Evolutionary conservation across 2,329 filamentous ascomycete species (phyloP).

Genomic region (Colletotrichum sp.): DNA sequence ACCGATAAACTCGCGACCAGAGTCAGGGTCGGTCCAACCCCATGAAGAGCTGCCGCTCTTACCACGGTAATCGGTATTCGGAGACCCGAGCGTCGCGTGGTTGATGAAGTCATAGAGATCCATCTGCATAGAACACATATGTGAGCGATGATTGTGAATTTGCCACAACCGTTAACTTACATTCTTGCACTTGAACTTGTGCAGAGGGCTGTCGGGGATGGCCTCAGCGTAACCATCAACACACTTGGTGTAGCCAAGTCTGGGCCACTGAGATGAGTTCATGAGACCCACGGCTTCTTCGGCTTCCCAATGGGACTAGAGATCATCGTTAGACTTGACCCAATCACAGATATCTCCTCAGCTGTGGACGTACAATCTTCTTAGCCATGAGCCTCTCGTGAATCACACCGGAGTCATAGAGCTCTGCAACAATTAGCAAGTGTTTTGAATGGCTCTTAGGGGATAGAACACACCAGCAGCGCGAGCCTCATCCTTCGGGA

Average conservation of each 20-base stretch:
- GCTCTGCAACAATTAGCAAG: slow-evolving; percentile 6
- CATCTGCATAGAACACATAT: slow-evolving; percentile 24
- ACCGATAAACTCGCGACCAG: slow-evolving; percentile 31
- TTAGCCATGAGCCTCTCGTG: slow-evolving; percentile 25
- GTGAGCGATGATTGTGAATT: background rate
- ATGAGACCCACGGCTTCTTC: slow-evolving; percentile 23
- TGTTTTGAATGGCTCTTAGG: fast-evolving
- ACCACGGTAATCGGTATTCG: slow-evolving; percentile 24
- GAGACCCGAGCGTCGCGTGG: slow-evolving; percentile 55
- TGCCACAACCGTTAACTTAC: background rate
- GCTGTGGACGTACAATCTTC: slow-evolving; percentile 14
- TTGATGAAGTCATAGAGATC: slow-evolving; percentile 60
- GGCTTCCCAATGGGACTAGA: slow-evolving; percentile 20
- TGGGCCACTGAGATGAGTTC: slow-evolving; percentile 25
- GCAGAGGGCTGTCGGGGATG: slow-evolving; percentile 23
- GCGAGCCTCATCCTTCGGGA: slow-evolving; percentile 23
- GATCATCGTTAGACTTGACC: background rate
- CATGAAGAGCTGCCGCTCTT: slow-evolving; percentile 36
- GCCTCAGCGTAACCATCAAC: slow-evolving; percentile 25
- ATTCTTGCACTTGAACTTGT: slow-evolving; percentile 27
- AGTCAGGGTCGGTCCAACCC: slow-evolving; percentile 46
- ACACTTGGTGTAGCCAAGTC: slow-evolving; percentile 26
- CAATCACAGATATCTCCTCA: fast-evolving
- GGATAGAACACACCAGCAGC: slow-evolving; percentile 11
- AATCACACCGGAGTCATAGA: slow-evolving; percentile 27